A percentile compares a stretch with the other conserved stretches of the same genome.
Conservation (phyloP, 1,284 basidiomycete species). For the Ceratobasidium sp. region DNA sequence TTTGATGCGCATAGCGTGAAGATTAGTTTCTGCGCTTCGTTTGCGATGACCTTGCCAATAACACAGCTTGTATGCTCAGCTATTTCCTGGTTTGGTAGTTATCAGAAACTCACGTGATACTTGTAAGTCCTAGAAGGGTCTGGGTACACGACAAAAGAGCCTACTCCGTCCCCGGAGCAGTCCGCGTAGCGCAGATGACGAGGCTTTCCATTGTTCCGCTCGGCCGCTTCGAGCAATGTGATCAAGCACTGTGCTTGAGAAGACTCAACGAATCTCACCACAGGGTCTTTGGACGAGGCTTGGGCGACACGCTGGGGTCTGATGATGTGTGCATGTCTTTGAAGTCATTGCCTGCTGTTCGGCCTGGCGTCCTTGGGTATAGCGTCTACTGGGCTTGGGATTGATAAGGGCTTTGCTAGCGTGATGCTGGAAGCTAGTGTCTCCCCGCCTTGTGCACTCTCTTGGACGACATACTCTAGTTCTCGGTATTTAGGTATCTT, state of each 20-base stretch:
- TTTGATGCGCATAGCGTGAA: too few species aligned
- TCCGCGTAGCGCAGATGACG: conserved; percentile 1
- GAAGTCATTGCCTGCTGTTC: not conserved
- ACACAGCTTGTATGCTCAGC: too few species aligned
- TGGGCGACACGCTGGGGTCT: not conserved
- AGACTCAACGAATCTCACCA: conserved; percentile 10
- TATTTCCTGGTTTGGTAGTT: not conserved
- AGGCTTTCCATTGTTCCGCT: conserved; percentile 4
- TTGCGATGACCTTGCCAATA: too few species aligned
- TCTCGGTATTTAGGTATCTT: not conserved
- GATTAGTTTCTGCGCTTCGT: too few species aligned
- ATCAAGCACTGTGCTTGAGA: not conserved
- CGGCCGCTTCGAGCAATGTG: conserved; percentile 9
- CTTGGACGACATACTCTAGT: too few species aligned
- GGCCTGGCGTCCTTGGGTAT: not conserved
- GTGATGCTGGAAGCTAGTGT: too few species aligned
- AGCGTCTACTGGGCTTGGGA: not conserved
- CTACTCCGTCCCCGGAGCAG: not conserved
- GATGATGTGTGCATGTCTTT: not conserved
- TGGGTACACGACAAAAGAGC: conserved; percentile 19
- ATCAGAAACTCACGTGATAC: conserved; percentile 4
- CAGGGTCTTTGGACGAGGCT: conserved; percentile 31
- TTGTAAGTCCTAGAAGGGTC: not conserved
- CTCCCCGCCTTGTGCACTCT: too few species aligned
- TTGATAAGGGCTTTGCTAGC: not conserved